Conservation (phyloP, 176 grass and related monocot genomes). For the Aegilops tauschii region DNA sequence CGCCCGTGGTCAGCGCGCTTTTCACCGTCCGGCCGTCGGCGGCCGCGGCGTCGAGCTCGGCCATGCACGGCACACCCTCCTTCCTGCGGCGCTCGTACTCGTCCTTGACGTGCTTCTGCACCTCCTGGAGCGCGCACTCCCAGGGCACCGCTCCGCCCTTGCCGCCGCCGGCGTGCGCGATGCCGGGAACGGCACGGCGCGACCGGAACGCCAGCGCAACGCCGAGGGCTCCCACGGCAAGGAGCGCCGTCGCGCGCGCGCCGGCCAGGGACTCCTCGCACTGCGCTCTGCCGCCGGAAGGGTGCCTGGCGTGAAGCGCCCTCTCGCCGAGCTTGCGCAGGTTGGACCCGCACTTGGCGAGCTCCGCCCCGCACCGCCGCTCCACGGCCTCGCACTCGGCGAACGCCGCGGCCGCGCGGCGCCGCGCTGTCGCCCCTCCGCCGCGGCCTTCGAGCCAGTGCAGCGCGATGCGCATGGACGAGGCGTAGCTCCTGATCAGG, state of each 20-base stretch:
- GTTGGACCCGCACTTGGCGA: slow-evolving; percentile 69
- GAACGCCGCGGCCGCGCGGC: slow-evolving; percentile 34
- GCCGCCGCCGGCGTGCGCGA: neutral
- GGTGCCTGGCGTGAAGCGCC: slow-evolving; percentile 29
- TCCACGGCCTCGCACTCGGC: slow-evolving; percentile 63
- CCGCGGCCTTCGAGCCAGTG: slow-evolving; percentile 52
- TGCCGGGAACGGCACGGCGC: slow-evolving; percentile 28
- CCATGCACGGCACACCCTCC: slow-evolving; percentile 50
- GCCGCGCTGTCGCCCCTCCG: neutral
- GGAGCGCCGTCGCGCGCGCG: slow-evolving; percentile 43
- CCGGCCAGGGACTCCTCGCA: slow-evolving; percentile 45
- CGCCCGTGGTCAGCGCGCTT: neutral
- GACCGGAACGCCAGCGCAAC: slow-evolving; percentile 57
- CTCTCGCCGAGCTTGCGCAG: slow-evolving; percentile 68
- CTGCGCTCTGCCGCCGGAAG: neutral
- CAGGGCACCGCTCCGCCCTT: slow-evolving; percentile 35
- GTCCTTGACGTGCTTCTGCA: slow-evolving; percentile 65
- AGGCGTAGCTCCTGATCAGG: slow-evolving; percentile 42
- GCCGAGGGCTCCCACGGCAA: slow-evolving; percentile 45
- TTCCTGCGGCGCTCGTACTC: slow-evolving; percentile 73
- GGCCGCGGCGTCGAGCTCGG: slow-evolving; percentile 62
- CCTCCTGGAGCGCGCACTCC: slow-evolving; percentile 56
- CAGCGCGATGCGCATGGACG: slow-evolving; percentile 37
- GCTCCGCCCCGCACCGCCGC: slow-evolving; percentile 57
- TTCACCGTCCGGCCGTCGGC: slow-evolving; percentile 23